Conservation (phyloP, 106 monocot genomes). For the Vanilla planifolia region DNA sequence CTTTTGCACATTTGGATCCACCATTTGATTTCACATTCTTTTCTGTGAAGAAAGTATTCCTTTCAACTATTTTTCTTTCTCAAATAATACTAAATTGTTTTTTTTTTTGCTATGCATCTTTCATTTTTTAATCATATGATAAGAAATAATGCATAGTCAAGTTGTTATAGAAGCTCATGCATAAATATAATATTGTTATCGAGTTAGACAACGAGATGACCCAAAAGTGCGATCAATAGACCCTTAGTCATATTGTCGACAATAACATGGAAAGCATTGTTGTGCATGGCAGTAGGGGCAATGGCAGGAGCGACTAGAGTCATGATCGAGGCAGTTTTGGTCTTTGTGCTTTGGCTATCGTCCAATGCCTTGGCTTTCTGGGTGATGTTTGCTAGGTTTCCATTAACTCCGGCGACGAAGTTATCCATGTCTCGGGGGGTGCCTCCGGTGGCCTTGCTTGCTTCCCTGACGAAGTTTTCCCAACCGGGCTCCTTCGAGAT, state of each 20-base stretch:
- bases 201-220: too few relatives aligned
- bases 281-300: background rate
- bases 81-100: too few relatives aligned
- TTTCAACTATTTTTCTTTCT: too few relatives aligned
- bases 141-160: too few relatives aligned
- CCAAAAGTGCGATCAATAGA: too few relatives aligned
- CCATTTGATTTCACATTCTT: constrained; percentile 6
- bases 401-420: background rate
- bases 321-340: background rate
- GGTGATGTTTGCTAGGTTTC: background rate
- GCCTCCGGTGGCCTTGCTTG: background rate
- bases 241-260: too few relatives aligned
- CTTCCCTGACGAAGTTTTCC: background rate
- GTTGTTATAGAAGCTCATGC: too few relatives aligned
- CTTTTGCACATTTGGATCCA: background rate
- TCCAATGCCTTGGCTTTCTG: background rate
- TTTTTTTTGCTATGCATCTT: too few relatives aligned
- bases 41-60: constrained; percentile 1
- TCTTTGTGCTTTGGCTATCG: background rate
- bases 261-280: too few relatives aligned
- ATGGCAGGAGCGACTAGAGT: background rate
- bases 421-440: background rate
- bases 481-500: background rate
- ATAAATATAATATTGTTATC: too few relatives aligned
- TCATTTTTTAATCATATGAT: too few relatives aligned